Evolutionary conservation across 257 asterid genomes (phyloP).

Genomic region (Solanum corneliomulleri): DNA sequence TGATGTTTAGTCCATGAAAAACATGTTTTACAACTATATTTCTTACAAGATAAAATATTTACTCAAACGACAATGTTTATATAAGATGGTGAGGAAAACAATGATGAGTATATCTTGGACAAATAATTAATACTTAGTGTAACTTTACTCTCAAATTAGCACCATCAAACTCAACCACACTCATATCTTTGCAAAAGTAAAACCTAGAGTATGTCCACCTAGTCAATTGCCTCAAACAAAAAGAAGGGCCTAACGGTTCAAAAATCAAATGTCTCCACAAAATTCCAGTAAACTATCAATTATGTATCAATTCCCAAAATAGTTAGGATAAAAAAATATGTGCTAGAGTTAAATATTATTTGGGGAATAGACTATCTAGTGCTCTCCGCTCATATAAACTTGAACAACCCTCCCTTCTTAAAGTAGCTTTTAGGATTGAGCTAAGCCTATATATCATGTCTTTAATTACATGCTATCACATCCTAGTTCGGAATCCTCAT

Average conservation of each 20-base stretch:
- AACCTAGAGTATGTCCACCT: not conserved
- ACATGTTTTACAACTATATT: too few species aligned
- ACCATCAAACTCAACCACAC: not conserved
- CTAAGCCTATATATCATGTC: too few species aligned
- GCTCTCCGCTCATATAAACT: not conserved
- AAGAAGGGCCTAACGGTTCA: not conserved
- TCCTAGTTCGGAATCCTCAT: not conserved
- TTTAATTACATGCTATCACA: not conserved
- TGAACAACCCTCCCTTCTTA: not conserved
- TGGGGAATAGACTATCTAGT: not conserved
- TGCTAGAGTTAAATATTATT: not conserved
- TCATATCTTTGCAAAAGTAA: not conserved
- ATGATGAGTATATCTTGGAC: too few species aligned
- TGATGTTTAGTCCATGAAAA: too few species aligned
- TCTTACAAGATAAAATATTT: too few species aligned
- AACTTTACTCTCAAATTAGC: too few species aligned
- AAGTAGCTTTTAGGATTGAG: not conserved
- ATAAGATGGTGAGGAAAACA: too few species aligned
- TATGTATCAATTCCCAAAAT: not conserved
- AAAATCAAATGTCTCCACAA: not conserved
- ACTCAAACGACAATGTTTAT: too few species aligned
- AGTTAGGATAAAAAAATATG: not conserved
- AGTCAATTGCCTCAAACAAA: not conserved
- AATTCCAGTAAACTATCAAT: too few species aligned
- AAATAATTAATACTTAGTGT: too few species aligned